Percentiles rank a stretch among this genome's conserved stretches.
Conservation (phyloP, 164 flowering plant genomes). For the Nelumbo lutea region DNA sequence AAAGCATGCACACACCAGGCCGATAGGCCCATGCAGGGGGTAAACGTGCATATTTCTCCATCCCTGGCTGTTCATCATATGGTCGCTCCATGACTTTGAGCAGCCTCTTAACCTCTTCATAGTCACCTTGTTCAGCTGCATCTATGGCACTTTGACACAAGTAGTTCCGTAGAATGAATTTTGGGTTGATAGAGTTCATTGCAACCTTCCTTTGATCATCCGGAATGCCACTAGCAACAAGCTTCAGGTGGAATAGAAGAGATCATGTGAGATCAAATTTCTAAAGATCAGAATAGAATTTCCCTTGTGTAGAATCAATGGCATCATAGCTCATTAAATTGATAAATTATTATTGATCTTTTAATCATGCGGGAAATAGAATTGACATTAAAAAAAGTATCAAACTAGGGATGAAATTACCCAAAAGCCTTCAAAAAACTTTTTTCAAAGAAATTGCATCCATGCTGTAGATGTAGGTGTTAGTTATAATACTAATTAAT, state of each 20-base stretch:
- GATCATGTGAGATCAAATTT: neutral
- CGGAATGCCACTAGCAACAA: constrained; percentile 54
- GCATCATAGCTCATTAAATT: too few species aligned
- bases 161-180: constrained; percentile 83
- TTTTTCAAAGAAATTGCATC: too few species aligned
- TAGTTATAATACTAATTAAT: too few species aligned
- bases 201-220: constrained; percentile 77
- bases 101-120: constrained; percentile 66
- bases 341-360: too few species aligned
- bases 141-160: constrained; percentile 96
- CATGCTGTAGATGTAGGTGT: too few species aligned
- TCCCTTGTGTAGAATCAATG: too few species aligned
- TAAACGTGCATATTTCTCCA: constrained; percentile 97
- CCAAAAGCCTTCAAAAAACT: too few species aligned
- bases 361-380: too few species aligned
- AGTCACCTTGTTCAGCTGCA: constrained; percentile 88
- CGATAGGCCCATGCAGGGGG: constrained; percentile 99
- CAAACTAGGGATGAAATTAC: too few species aligned
- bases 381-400: too few species aligned
- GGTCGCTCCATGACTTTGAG: constrained; percentile 85
- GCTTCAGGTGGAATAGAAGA: constrained; percentile 25
- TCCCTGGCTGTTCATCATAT: constrained; percentile 90
- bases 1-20: constrained; percentile 99
- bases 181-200: constrained; percentile 93
- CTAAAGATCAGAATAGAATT: too few species aligned